Base-by-base conservation (phyloP, 305 asterid genomes). In the Petunia hybrid region DNA sequence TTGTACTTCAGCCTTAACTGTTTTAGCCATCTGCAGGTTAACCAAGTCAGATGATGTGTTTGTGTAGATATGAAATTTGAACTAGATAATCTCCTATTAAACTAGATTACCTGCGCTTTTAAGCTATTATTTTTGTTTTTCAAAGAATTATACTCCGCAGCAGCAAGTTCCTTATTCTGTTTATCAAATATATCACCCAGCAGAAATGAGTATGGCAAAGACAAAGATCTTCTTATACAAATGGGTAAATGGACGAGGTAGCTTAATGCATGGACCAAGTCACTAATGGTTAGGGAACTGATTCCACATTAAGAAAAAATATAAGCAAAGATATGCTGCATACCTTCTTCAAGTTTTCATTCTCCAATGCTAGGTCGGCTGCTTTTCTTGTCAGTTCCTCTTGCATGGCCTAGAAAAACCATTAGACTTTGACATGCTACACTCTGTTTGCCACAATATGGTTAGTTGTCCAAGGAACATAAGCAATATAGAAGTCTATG, bases 291-390 rank as follows among this genome's bases (percentile, higher is more conserved):
- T 7, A 31, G n/a, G 41, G 41, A 8, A 62, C 41, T 8, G 6
- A 31, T 35, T 35, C 16, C 43, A 9, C 35, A 63, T 39, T 46
- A 31, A 39, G 71, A 4, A 38, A 4, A 70, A 79, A 74, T 39
- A 73, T 39, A 10, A 39, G 41, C 36, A 78, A 62, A 64, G 67
- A 68, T 55, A 67, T 16, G 14, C 1, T 9, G 46, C 82, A 22
- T 78, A 89, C 97, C 91, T 68, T 87, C 85, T 86, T 91, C 84
- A 94, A 79, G 80, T 80, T 82, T 82, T 87, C 84, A 13, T 92
- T 92, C 85, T 89, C 96, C 65, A 75, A 77, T 4, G 56, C 80
- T 5, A 94, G 85, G 63, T 85, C 87, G 31, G 81, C 85, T 63
- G 90, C 87, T 81, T 89, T 90, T 77, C 80, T 82, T 42, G 74